Conservation (phyloP, 352 stramenopile species). For the Globisporangium emineosum region DNA sequence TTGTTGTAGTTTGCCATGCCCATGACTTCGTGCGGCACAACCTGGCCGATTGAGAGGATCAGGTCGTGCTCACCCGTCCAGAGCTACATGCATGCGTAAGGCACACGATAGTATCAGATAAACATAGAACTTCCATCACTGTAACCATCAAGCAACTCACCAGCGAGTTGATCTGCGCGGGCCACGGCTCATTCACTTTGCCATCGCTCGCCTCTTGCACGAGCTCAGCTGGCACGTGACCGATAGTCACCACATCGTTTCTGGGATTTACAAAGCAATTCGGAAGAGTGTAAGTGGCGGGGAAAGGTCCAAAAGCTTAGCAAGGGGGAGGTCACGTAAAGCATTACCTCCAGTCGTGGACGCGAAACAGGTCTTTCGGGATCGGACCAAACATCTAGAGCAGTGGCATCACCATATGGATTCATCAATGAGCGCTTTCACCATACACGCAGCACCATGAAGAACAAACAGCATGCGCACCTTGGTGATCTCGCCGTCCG, state of each 20-base stretch:
- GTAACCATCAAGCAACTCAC: constrained; percentile 37
- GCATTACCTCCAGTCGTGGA: constrained; percentile 94
- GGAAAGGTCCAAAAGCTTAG: background rate
- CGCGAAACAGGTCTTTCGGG: constrained; percentile 82
- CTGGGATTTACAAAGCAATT: constrained; percentile 23
- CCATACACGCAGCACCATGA: background rate
- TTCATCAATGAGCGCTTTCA: background rate
- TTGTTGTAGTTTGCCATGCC: constrained; percentile 99
- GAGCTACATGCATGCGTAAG: constrained; percentile 30
- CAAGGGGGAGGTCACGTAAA: background rate
- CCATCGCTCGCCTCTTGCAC: constrained; percentile 91
- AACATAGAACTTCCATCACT: background rate
- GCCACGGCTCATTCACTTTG: constrained; percentile 95
- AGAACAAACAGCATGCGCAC: constrained; percentile 18
- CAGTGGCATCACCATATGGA: background rate
- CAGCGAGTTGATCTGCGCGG: constrained; percentile 95
- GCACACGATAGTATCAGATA: background rate
- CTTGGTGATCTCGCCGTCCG: constrained; percentile 87
- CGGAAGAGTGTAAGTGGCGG: background rate
- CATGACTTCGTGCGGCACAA: constrained; percentile 97
- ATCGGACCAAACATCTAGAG: constrained; percentile 92
- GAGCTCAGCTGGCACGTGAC: constrained; percentile 91
- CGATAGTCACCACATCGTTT: constrained; percentile 96
- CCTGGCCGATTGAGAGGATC: constrained; percentile 95
- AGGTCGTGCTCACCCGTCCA: constrained; percentile 93